Conservation (phyloP, 495 filamentous ascomycete genomes). For the Aspergillus sclerotiicarbonarius region DNA sequence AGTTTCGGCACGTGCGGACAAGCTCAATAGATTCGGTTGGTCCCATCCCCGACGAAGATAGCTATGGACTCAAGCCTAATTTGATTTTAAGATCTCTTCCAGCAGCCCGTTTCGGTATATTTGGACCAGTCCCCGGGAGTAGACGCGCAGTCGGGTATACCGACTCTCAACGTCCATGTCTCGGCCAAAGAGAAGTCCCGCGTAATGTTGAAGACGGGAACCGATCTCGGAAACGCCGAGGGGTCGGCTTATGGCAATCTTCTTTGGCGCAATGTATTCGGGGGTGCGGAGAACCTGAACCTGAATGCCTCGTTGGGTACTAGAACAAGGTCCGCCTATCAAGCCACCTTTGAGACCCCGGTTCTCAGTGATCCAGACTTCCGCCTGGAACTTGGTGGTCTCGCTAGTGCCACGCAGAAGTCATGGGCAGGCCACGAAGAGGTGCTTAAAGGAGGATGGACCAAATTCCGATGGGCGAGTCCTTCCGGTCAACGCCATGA, state of each 20-base stretch:
- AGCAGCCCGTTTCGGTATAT: conserved; percentile 75
- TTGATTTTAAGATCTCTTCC: conserved; percentile 69
- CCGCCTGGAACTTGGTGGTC: conserved; percentile 68
- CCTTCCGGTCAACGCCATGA: conserved; percentile 65
- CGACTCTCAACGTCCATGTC: conserved; percentile 76
- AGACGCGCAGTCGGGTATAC: conserved; percentile 51
- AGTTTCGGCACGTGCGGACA: conserved; percentile 63
- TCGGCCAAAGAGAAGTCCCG: conserved; percentile 74
- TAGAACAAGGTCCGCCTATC: conserved; percentile 84
- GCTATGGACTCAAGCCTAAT: conserved; percentile 16
- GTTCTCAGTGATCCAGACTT: conserved; percentile 79
- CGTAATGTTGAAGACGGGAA: conserved; percentile 83
- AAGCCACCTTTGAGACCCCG: conserved; percentile 76
- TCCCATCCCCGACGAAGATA: conserved; percentile 1
- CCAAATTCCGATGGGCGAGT: conserved; percentile 70
- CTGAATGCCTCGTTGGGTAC: conserved; percentile 84
- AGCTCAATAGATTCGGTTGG: conserved; percentile 78
- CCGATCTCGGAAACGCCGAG: conserved; percentile 86
- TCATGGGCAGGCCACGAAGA: conserved; percentile 93
- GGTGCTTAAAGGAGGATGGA: conserved; percentile 72
- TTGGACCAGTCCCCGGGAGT: conserved; percentile 68
- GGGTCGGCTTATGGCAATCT: conserved; percentile 86
- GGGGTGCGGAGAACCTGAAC: conserved; percentile 86
- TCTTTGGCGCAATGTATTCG: conserved; percentile 86
- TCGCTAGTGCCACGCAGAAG: conserved; percentile 79